Evolutionary conservation across 768 basidiomycete genomes (phyloP).

Genomic region (Rhodotorula babjevae): DNA sequence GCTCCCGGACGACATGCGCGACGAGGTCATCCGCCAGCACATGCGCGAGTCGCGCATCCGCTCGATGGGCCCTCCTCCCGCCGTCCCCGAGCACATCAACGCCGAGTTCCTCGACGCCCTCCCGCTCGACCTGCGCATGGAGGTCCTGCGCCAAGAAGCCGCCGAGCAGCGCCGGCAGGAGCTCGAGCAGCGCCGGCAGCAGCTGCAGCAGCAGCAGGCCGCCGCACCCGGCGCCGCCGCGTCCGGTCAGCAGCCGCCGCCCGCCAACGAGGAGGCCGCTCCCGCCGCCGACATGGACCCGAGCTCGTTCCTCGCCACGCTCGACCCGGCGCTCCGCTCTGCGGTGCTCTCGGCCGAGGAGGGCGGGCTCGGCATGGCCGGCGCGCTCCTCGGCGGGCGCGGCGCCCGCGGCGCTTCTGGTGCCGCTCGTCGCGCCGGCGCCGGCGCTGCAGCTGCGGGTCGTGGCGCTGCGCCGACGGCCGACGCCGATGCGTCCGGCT

Average conservation of each 20-base stretch:
- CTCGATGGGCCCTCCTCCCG: constrained; percentile 53
- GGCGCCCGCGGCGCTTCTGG: no score
- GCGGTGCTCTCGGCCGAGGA: constrained; percentile 80
- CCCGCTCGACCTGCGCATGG: constrained; percentile 91
- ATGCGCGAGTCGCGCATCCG: constrained; percentile 79
- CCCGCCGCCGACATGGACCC: constrained; percentile 68
- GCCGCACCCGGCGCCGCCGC: neutral
- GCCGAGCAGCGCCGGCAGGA: constrained; percentile 63
- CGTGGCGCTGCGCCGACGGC: no score
- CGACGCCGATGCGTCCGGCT: neutral
- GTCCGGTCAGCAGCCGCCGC: constrained; percentile 10
- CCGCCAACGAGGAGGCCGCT: constrained; percentile 44
- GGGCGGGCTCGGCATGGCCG: constrained; percentile 53
- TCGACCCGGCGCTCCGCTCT: constrained; percentile 82
- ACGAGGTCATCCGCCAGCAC: constrained; percentile 95
- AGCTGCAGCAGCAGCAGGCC: neutral
- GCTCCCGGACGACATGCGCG: constrained; percentile 95
- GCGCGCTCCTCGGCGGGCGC: neutral
- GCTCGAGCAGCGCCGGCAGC: constrained; percentile 14
- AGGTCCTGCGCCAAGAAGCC: constrained; percentile 92
- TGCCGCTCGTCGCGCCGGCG: neutral
- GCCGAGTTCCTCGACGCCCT: constrained; percentile 92
- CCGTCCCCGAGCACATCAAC: constrained; percentile 80
- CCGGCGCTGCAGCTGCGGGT: neutral
- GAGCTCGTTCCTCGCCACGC: constrained; percentile 82